Evolutionary conservation across 2,329 filamentous ascomycete species (phyloP).

Genomic region (Pochonia chlamydosporia): DNA sequence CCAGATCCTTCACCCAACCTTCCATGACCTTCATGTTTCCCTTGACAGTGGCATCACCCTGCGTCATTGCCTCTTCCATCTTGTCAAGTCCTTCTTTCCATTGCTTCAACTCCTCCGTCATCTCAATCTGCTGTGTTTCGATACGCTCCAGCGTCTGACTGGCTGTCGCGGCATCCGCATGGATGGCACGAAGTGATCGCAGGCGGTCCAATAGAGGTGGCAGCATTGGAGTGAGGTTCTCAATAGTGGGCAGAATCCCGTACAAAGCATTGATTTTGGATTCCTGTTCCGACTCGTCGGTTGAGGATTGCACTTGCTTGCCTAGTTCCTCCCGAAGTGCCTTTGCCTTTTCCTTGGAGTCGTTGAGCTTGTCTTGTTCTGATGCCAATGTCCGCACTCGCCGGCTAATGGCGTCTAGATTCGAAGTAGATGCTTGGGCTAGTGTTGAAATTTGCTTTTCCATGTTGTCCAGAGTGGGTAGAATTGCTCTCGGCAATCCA

Average conservation of each 20-base stretch:
- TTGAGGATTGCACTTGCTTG: constrained; percentile 35
- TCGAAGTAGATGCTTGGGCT: constrained; percentile 64
- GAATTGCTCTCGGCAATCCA: constrained; percentile 59
- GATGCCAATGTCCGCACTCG: constrained; percentile 64
- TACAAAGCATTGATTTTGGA: constrained; percentile 91
- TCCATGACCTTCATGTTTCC: constrained; percentile 82
- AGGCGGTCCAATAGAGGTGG: constrained; percentile 81
- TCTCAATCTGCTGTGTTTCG: constrained; percentile 74
- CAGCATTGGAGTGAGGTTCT: constrained; percentile 76
- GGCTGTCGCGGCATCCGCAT: constrained; percentile 80
- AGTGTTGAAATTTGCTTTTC: constrained; percentile 76
- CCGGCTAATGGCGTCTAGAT: constrained; percentile 65
- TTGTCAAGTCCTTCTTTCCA: constrained; percentile 79
- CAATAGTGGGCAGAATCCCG: constrained; percentile 80
- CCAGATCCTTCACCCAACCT: constrained; percentile 82
- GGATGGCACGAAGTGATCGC: constrained; percentile 75
- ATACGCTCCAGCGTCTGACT: constrained; percentile 70
- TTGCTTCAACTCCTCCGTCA: constrained; percentile 75
- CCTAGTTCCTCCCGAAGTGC: constrained; percentile 54
- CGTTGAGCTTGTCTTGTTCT: constrained; percentile 67
- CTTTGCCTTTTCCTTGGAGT: constrained; percentile 57
- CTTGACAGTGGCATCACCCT: constrained; percentile 64
- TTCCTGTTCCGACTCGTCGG: constrained; percentile 61
- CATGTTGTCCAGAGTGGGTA: constrained; percentile 75
- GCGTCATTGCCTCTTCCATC: constrained; percentile 68